Base-by-base conservation (phyloP, 2,329 filamentous ascomycete genomes). In the Colletotrichum siamense region DNA sequence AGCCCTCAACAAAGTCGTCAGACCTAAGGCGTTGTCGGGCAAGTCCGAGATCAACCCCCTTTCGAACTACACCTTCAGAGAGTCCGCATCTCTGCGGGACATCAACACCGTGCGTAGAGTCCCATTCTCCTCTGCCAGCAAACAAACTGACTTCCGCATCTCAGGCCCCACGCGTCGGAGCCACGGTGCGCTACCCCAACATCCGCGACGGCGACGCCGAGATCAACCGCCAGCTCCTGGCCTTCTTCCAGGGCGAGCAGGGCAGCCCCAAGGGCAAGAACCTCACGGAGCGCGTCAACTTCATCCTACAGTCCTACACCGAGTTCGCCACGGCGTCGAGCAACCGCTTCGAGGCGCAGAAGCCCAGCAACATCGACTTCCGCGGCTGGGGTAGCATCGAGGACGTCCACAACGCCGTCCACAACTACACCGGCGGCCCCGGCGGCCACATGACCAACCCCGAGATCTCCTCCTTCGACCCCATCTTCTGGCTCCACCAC, bases 391-490 rank as follows among this genome's bases (percentile, higher is more conserved):
- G 75, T 0, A 75, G 71, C 10, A 76, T 87, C 10, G 86, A 88
- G 79, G 82, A 81, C 67, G 80, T 86, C 49, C 86, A 87, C 71
- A 86, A 87, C 71, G 81, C 81, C 57, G 81, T 87, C 22, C 86
- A 87, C 64, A 79, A 79, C 68, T 73, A 79, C 68, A 18, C 82
- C 9, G 84, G 82, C 4, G 82, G 81, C 15, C 10, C 0, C 59
- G 76, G 79, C 18, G 91, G 82, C 6, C 82, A 88, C 76, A 88
- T 89, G 79, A 76, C 87, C 6, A 88, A 87, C 75, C 86, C 88
- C 15, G 86, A 89, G 36, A 90, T 90, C 75, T 90, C 92, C 13
- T 88, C 90, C 0, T 94, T 92, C 80, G 93, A 94, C 80, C 92
- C 92, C 0, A 83, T 91, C 10, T 94, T 93, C 82, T 92, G 88